Conservation (phyloP, 2,329 filamentous ascomycete genomes). For the Ciborinia camelliae region DNA sequence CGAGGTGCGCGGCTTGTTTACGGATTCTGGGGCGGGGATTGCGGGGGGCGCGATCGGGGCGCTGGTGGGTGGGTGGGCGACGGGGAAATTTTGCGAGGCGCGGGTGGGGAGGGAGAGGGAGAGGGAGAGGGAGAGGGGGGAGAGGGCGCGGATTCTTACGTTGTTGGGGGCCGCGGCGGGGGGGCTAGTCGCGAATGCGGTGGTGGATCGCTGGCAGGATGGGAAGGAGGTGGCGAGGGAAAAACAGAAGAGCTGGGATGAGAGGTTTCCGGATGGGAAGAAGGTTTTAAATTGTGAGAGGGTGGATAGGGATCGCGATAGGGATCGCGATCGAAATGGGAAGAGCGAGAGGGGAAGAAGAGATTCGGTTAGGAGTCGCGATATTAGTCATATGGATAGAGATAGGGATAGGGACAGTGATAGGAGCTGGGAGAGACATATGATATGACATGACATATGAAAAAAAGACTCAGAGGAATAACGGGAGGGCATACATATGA, state of each 20-base stretch:
- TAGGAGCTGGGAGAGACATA: not conserved
- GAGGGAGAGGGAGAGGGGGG: constrained; percentile 17
- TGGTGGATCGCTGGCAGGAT: constrained; percentile 30
- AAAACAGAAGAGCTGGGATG: constrained; percentile 20
- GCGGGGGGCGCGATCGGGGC: constrained; percentile 29
- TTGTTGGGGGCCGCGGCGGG: constrained; percentile 33
- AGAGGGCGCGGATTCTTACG: constrained; percentile 25
- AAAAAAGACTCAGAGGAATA: not conserved
- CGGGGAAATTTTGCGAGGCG: constrained; percentile 26
- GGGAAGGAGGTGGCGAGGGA: constrained; percentile 21
- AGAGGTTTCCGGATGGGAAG: constrained; percentile 15
- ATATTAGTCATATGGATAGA: not conserved
- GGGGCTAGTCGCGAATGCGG: constrained; percentile 31
- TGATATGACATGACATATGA: not conserved
- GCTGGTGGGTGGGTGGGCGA: constrained; percentile 31
- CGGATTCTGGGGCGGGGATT: constrained; percentile 26
- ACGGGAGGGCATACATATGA: not conserved
- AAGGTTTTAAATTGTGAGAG: not conserved
- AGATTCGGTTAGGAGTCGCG: constrained; percentile 4
- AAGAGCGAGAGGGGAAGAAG: constrained; percentile 5
- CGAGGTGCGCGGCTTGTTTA: constrained; percentile 28
- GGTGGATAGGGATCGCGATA: not conserved
- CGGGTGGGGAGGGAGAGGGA: constrained; percentile 23
- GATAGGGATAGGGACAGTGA: not conserved
- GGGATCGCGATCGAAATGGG: constrained; percentile 1